Evolutionary conservation across 2,329 filamentous ascomycete species (phyloP).

Genomic region (Penicillium freii): DNA sequence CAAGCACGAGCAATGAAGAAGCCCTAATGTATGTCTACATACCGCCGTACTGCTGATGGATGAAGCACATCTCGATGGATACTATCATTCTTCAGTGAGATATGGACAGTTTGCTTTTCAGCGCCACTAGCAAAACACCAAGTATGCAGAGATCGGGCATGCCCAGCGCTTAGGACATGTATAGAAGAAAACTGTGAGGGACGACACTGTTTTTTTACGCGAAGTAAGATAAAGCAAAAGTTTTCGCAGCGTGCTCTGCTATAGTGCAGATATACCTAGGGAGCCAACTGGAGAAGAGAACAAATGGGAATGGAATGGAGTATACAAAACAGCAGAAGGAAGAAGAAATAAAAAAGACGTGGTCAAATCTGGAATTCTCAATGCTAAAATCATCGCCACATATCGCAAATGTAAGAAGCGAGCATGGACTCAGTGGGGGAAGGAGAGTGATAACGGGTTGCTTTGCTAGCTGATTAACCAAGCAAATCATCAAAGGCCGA

Average conservation of each 20-base stretch:
- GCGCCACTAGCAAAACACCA: neutral
- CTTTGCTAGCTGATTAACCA: slow-evolving; percentile 27
- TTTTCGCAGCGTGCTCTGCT: neutral
- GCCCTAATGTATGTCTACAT: neutral
- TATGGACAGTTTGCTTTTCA: neutral
- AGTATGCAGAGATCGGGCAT: no score
- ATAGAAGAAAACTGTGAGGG: neutral
- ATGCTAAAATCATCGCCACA: slow-evolving; percentile 6
- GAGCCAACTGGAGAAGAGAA: neutral
- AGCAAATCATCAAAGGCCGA: slow-evolving; percentile 44
- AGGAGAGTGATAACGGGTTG: neutral
- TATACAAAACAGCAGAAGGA: neutral
- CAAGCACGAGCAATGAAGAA: neutral
- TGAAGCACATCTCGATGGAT: neutral
- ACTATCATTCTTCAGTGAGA: neutral
- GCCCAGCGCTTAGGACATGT: neutral
- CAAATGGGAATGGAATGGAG: neutral
- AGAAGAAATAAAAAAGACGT: neutral
- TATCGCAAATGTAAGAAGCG: slow-evolving; percentile 2
- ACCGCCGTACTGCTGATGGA: neutral
- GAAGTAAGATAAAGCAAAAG: neutral
- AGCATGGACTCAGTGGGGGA: neutral
- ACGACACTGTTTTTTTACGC: neutral
- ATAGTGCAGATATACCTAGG: neutral
- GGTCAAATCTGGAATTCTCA: slow-evolving; percentile 1